Conservation (phyloP, 2,329 filamentous ascomycete genomes). For the Penicillium sp. region DNA sequence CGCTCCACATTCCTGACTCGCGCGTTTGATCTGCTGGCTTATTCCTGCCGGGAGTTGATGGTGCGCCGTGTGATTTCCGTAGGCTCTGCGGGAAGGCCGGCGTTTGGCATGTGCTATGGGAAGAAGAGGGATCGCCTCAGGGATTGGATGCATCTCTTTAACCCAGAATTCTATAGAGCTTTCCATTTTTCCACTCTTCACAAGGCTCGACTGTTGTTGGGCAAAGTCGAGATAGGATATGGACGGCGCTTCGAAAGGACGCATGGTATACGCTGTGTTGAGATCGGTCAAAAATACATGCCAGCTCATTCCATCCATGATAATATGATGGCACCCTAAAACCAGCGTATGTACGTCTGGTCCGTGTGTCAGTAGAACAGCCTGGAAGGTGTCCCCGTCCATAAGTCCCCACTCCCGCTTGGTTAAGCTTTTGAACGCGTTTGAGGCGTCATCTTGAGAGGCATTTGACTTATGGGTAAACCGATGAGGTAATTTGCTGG, state of each 20-base stretch:
- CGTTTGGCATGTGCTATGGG: not conserved
- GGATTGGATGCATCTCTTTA: not conserved
- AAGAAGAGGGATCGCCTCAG: not conserved
- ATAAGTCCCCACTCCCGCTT: not conserved
- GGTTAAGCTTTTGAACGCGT: not conserved
- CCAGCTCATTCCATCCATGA: slow-evolving; percentile 19
- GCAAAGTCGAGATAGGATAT: not conserved
- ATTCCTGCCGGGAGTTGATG: not conserved
- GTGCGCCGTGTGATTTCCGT: not conserved
- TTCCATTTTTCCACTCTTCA: not conserved
- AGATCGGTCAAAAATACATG: slow-evolving; percentile 9
- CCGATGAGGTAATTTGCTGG: too few species aligned
- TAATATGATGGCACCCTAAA: slow-evolving; percentile 19
- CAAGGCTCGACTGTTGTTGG: not conserved
- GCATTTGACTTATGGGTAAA: slow-evolving; percentile 6
- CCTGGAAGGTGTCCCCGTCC: not conserved
- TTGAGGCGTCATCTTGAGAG: not conserved
- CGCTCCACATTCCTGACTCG: not conserved
- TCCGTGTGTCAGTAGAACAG: not conserved
- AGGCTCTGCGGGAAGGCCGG: not conserved
- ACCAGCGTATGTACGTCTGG: not conserved
- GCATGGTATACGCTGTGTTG: not conserved
- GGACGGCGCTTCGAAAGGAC: not conserved
- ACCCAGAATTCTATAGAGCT: not conserved
- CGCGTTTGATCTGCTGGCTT: not conserved